Base-by-base conservation (phyloP, 169 alveolate species). In the Cryptosporidium sp. region DNA sequence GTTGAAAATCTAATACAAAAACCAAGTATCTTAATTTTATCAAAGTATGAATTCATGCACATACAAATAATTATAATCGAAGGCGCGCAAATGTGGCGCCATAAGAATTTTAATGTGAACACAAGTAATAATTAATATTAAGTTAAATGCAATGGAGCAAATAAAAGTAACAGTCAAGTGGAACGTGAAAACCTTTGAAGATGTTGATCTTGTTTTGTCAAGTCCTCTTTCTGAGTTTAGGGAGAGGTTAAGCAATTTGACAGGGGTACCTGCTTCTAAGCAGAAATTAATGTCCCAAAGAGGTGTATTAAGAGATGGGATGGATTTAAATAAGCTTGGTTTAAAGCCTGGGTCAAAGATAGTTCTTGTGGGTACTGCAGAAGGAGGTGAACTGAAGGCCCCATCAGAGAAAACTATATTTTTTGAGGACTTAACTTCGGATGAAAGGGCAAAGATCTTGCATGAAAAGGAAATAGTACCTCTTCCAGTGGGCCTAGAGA, bases 291-390 rank as follows among this genome's bases (percentile, higher is more conserved):
- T 96, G 97, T 93, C 94, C 69, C 96, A 95, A 70, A 86, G 93
- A 68, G 97, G 97, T 8, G 84, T 96, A 31, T 35, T 96, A 48
- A 92, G 95, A 86, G 96, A 93, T 69, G 95, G 93, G 45, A 87
- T 94, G 9, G 97, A 96, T 80, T 72, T 96, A 35, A 56, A 91
- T 10, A 80, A 92, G 12, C 70, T 93, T 44, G 96, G 94, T 42
- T 70, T 96, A 48, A 91, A 91, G 67, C 91, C 92, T 35, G 98
- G 98, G 35, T 87, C 96, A 33, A 92, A 92, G 85, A 84, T 97
- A 26, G 95, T 96, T 96, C 92, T 97, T 85, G 95, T 97, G 86
- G 99, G 99, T 16, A 95, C 97, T 2, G 95, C 99, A 6, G 98
- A 96, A 68, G 96, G 94, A 21, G 69, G 84, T 42, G 92, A 93